A percentile compares a stretch with the other conserved stretches of the same genome.
phyloP scores from a whole-genome alignment of 306 rosid species.

The Castanea crenata region DNA sequence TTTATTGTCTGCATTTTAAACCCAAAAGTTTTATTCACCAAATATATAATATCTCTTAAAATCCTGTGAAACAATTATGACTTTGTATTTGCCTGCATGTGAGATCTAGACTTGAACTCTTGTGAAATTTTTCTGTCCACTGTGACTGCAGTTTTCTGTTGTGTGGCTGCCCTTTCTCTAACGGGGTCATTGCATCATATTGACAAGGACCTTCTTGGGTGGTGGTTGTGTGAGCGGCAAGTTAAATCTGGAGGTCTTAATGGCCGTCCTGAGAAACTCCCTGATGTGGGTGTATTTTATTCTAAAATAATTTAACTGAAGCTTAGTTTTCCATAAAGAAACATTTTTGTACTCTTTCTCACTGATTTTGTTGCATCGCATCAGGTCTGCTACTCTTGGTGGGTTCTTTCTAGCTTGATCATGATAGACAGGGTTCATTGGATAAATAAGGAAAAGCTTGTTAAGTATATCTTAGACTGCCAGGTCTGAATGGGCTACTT shows the following conservation, averaged over 20 bases:
- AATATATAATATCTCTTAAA: too few species aligned
- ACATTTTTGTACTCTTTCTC: conserved; percentile 1
- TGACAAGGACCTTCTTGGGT: conserved; percentile 90
- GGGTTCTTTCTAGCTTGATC: conserved; percentile 94
- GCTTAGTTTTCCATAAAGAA: background rate
- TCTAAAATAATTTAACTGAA: background rate
- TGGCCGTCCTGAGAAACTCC: conserved; percentile 91
- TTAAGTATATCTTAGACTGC: conserved; percentile 75
- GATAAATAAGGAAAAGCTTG: conserved; percentile 80
- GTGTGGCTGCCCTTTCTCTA: conserved; percentile 88
- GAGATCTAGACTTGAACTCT: background rate
- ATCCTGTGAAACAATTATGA: background rate
- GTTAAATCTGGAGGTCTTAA: conserved; percentile 90
- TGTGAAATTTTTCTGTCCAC: background rate
- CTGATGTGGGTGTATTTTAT: conserved; percentile 55
- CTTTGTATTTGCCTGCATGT: background rate
- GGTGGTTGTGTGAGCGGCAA: conserved; percentile 98
- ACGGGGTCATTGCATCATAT: conserved; percentile 78
- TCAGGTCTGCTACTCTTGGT: conserved; percentile 95
- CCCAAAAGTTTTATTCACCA: too few species aligned
- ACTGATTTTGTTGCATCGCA: conserved; percentile 12
- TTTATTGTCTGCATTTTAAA: too few species aligned
- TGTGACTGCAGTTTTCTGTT: conserved; percentile 80
- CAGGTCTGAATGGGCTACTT: conserved; percentile 45
- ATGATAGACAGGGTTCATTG: conserved; percentile 95